These are phyloP conservation scores for Hypoxylon fragiforme DNA, from an alignment of 495 filamentous ascomycete species.

Conservation along the genomic window DNA sequence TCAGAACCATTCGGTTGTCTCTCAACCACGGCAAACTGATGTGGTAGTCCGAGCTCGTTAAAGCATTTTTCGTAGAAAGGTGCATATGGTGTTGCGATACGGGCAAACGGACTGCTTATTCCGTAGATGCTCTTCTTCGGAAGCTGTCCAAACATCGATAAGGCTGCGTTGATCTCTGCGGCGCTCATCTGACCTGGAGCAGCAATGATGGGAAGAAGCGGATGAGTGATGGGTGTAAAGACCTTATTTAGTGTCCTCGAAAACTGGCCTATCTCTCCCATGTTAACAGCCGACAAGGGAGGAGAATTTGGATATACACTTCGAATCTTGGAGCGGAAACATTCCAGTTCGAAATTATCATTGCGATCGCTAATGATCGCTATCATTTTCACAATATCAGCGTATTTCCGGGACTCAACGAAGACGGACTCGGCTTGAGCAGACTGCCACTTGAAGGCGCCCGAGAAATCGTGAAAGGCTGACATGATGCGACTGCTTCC, in stretches of 20 bases:
- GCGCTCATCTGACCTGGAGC: slow-evolving; percentile 82
- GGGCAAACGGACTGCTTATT: slow-evolving; percentile 64
- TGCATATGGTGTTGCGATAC: slow-evolving; percentile 68
- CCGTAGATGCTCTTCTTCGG: slow-evolving; percentile 79
- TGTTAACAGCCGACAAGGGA: slow-evolving; percentile 80
- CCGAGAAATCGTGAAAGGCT: slow-evolving; percentile 84
- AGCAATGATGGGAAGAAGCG: slow-evolving; percentile 78
- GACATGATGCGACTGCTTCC: slow-evolving; percentile 82
- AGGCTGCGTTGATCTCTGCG: slow-evolving; percentile 77
- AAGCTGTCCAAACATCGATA: slow-evolving; percentile 77
- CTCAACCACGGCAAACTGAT: slow-evolving; percentile 76
- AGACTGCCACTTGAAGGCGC: slow-evolving; percentile 79
- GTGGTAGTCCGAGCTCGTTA: slow-evolving; percentile 83
- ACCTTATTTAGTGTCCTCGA: slow-evolving; percentile 79
- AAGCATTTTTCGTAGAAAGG: slow-evolving; percentile 88
- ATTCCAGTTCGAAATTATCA: slow-evolving; percentile 85
- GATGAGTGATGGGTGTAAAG: slow-evolving; percentile 85
- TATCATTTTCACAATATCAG: slow-evolving; percentile 88
- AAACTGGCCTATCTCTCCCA: slow-evolving; percentile 81
- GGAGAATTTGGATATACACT: slow-evolving; percentile 63
- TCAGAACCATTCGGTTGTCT: slow-evolving; percentile 63
- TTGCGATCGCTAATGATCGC: slow-evolving; percentile 74
- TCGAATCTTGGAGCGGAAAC: slow-evolving; percentile 78
- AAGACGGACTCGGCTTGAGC: slow-evolving; percentile 69
- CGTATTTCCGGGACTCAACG: slow-evolving; percentile 68